Percentiles rank a stretch among this genome's conserved stretches.
phyloP scores from a whole-genome alignment of 306 rosid genomes.

The Quercus alba region DNA sequence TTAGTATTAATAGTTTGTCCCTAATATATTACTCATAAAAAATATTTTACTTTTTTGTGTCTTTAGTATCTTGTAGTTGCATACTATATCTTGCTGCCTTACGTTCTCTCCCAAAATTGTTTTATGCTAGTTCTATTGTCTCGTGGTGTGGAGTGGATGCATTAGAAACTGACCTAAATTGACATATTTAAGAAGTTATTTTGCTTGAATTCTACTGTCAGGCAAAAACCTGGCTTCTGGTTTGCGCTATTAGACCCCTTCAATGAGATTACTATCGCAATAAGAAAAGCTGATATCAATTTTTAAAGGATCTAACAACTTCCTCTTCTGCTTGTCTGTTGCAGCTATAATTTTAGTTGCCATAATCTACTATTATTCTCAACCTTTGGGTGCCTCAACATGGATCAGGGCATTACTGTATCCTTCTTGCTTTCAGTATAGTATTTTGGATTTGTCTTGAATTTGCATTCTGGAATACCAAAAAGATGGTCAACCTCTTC shows the following conservation, averaged over 20 bases:
- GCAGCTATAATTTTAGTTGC: slow-evolving; percentile 81
- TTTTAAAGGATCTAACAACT: slow-evolving; percentile 29
- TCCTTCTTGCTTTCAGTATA: slow-evolving; percentile 46
- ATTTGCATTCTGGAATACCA: slow-evolving; percentile 17
- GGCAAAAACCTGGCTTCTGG: not conserved
- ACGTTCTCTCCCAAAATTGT: not conserved
- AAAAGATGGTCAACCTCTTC: slow-evolving; percentile 27
- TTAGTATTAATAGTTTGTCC: too few species aligned
- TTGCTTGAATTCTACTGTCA: not conserved
- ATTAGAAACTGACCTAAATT: not conserved
- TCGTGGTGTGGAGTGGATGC: not conserved
- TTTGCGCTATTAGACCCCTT: not conserved
- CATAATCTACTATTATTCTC: slow-evolving; percentile 85
- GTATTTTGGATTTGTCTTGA: slow-evolving; percentile 9
- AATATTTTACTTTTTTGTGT: not conserved
- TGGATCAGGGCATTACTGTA: slow-evolving; percentile 87
- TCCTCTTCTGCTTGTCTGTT: slow-evolving; percentile 28
- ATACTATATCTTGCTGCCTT: not conserved
- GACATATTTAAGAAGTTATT: not conserved
- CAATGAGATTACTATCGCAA: not conserved
- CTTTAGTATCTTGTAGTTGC: not conserved
- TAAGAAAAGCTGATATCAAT: slow-evolving; percentile 15
- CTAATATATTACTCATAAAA: too few species aligned
- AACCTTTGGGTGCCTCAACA: slow-evolving; percentile 59
- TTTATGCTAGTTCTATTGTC: not conserved